Evolutionary conservation across 1,139 yeast genomes (phyloP).

Genomic region (Lodderomyces margitis): DNA sequence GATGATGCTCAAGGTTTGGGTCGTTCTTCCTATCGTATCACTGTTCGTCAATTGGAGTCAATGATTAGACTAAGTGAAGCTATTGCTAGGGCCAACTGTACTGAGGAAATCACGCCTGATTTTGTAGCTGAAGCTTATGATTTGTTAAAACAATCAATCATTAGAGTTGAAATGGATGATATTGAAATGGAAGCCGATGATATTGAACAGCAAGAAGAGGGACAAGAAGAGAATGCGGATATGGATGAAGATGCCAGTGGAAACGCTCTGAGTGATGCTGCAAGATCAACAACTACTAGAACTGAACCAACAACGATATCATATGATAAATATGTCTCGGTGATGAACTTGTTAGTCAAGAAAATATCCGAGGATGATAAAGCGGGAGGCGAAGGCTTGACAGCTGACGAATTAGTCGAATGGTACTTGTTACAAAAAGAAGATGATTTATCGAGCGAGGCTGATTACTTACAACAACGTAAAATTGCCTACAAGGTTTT

Average conservation of each 20-base stretch:
- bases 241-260: neutral
- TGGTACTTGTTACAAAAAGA: slow-evolving; percentile 82
- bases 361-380: slow-evolving; percentile 60
- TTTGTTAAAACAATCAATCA: slow-evolving; percentile 83
- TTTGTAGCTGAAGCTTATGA: slow-evolving; percentile 95
- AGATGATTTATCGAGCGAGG: slow-evolving; percentile 66
- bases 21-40: slow-evolving; percentile 83
- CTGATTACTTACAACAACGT: slow-evolving; percentile 69
- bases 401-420: slow-evolving; percentile 67
- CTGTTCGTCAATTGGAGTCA: slow-evolving; percentile 94
- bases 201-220: slow-evolving; percentile 29
- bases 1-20: slow-evolving; percentile 94
- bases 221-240: slow-evolving; percentile 20
- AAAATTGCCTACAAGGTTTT: slow-evolving; percentile 76
- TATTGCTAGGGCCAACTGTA: slow-evolving; percentile 95
- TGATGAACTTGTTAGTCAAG: slow-evolving; percentile 79
- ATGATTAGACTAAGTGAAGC: slow-evolving; percentile 94
- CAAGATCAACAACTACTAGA: neutral
- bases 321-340: slow-evolving; percentile 81
- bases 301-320: slow-evolving; percentile 50
- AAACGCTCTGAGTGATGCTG: no score
- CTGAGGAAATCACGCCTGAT: slow-evolving; percentile 79
- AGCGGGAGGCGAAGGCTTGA: slow-evolving; percentile 61
- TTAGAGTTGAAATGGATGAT: slow-evolving; percentile 93
- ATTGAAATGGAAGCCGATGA: slow-evolving; percentile 77